Percentiles rank a stretch among this genome's conserved stretches.
phyloP scores from a whole-genome alignment of 148 eudicot species.

The Chenopodium berlandieri region DNA sequence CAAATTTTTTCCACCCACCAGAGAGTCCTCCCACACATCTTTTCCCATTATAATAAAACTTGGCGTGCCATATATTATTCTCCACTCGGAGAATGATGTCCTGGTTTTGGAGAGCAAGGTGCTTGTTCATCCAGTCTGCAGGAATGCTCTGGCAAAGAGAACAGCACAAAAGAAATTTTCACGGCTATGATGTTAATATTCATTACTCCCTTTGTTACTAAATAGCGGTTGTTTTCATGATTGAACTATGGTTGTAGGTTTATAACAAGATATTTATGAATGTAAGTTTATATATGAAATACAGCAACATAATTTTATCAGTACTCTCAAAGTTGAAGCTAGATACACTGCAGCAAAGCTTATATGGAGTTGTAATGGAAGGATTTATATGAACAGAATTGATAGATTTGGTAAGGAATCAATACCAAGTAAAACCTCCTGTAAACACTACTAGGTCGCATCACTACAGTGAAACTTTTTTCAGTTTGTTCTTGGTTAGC shows the following conservation, averaged over 20 bases:
- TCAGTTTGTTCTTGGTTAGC: slow-evolving; percentile 27
- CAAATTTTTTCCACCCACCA: slow-evolving; percentile 39
- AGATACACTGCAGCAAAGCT: background rate
- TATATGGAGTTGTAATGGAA: background rate
- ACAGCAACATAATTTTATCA: no score
- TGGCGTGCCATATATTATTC: slow-evolving; percentile 34
- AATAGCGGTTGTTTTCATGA: background rate
- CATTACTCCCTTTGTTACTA: background rate
- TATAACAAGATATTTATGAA: background rate
- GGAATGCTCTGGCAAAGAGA: slow-evolving; percentile 31
- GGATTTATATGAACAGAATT: background rate
- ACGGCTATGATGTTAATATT: background rate
- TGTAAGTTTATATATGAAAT: no score
- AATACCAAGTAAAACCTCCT: slow-evolving; percentile 27
- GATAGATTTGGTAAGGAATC: background rate
- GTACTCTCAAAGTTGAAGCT: background rate
- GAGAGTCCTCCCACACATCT: slow-evolving; percentile 17
- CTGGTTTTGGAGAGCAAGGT: slow-evolving; percentile 21
- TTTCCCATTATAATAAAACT: slow-evolving; percentile 2
- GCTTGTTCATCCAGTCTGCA: slow-evolving; percentile 25
- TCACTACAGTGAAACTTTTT: slow-evolving; percentile 27
- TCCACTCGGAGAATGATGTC: slow-evolving; percentile 30
- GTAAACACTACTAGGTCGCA: slow-evolving; percentile 36
- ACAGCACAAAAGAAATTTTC: background rate
- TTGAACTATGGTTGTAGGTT: background rate